Percentiles rank a stretch among this genome's conserved stretches.
These are phyloP conservation scores for Hypoxylon lienhwacheense DNA, from an alignment of 495 filamentous ascomycete species.

Conservation along the genomic window DNA sequence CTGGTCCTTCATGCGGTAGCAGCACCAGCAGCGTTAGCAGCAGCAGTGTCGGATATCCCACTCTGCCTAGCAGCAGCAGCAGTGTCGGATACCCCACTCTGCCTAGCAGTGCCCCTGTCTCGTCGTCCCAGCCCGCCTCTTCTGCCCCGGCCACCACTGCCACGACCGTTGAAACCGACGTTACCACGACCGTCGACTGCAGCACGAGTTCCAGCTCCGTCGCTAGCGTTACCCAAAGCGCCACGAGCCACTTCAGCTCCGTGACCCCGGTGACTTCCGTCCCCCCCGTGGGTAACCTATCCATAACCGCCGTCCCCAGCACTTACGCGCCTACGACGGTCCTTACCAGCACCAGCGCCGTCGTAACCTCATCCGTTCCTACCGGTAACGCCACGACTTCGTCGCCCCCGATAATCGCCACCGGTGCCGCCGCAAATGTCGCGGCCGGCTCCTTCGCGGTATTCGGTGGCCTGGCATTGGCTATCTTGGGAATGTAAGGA, in stretches of 20 bases:
- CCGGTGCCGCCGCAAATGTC: conserved; percentile 38
- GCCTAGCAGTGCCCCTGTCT: no score
- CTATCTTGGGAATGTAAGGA: conserved; percentile 47
- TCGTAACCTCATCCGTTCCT: conserved; percentile 12
- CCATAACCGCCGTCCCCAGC: conserved; percentile 3
- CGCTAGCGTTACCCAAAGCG: no score
- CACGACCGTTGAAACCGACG: no score
- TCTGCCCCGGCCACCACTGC: no score
- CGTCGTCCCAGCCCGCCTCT: no score
- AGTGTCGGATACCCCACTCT: no score
- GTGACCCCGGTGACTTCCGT: no score
- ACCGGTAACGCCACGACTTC: conserved; percentile 23
- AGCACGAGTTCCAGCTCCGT: no score
- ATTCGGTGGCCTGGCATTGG: conserved; percentile 46
- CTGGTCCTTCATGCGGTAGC: conserved; percentile 30
- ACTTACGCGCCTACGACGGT: conserved; percentile 18
- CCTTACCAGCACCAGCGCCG: conserved; percentile 21
- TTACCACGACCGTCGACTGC: no score
- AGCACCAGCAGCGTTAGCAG: conserved; percentile 12
- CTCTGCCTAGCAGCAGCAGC: no score
- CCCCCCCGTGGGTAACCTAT: conserved; percentile 17
- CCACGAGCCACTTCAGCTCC: no score
- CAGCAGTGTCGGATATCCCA: no score
- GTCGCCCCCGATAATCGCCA: conserved; percentile 14
- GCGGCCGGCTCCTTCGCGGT: conserved; percentile 44